Conservation (phyloP, 352 stramenopile species). For the Globisporangium barbulae region DNA sequence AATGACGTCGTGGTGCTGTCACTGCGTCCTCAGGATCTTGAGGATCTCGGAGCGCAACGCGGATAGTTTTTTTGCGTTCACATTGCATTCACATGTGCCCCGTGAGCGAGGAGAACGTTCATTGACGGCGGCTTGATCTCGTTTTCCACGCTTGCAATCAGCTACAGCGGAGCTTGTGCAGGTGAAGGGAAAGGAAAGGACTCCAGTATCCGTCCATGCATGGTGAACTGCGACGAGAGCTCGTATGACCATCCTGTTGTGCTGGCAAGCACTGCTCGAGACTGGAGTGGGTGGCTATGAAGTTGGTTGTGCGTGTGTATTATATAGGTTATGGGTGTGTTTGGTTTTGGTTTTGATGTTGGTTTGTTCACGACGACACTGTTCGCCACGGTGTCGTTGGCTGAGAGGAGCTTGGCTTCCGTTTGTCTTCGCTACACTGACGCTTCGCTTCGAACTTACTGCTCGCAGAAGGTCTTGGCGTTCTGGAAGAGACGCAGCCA, state of each 20-base stretch:
- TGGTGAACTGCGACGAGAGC: neutral
- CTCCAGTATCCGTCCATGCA: too few species aligned
- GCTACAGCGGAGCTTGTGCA: too few species aligned
- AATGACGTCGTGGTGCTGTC: too few species aligned
- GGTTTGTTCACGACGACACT: neutral
- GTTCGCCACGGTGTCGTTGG: neutral
- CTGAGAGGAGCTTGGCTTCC: neutral
- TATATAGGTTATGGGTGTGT: neutral
- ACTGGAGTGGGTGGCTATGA: neutral
- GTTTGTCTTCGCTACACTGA: neutral
- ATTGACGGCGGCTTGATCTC: too few species aligned
- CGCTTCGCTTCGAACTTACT: conserved; percentile 24
- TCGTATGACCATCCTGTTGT: neutral
- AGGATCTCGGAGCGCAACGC: too few species aligned
- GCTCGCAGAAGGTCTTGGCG: conserved; percentile 95
- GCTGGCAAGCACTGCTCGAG: neutral
- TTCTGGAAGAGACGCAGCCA: conserved; percentile 99
- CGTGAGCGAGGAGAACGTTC: too few species aligned
- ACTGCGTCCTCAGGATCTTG: too few species aligned
- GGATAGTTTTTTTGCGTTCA: too few species aligned
- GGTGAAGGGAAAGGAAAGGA: too few species aligned
- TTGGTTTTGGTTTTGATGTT: neutral
- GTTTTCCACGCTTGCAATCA: too few species aligned
- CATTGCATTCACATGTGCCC: too few species aligned
- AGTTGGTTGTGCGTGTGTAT: neutral